A percentile compares a stretch with the other conserved stretches of the same genome.
Conservation (phyloP, 495 filamentous ascomycete genomes). For the Glarea lozoyensis region DNA sequence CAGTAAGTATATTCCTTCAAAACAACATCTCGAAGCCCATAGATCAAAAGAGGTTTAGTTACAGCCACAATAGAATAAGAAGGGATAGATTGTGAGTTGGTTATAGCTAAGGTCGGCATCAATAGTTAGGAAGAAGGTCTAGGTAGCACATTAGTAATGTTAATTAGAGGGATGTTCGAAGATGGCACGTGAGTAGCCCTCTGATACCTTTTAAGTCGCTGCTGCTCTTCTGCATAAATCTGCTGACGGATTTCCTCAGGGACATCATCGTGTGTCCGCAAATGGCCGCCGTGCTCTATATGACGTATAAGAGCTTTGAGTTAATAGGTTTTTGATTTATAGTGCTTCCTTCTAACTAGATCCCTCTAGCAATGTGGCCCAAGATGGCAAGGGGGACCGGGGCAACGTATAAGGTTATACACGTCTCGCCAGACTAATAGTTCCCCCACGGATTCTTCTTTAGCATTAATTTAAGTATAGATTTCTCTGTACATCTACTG, state of each 20-base stretch:
- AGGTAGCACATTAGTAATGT: slow-evolving; percentile 15
- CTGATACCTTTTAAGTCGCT: slow-evolving; percentile 7
- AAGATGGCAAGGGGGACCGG: slow-evolving; percentile 9
- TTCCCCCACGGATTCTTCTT: no score
- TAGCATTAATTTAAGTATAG: no score
- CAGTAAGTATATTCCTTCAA: slow-evolving; percentile 22
- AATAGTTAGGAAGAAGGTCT: slow-evolving; percentile 7
- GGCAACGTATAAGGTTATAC: slow-evolving; percentile 14
- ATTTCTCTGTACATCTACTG: no score
- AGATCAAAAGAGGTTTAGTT: slow-evolving; percentile 13
- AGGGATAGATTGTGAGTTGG: neutral
- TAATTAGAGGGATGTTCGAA: slow-evolving; percentile 12
- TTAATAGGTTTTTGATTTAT: slow-evolving; percentile 10
- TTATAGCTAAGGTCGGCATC: neutral
- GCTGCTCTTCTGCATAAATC: slow-evolving; percentile 16
- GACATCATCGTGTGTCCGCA: slow-evolving; percentile 10
- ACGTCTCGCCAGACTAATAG: slow-evolving; percentile 9
- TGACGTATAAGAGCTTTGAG: slow-evolving; percentile 10
- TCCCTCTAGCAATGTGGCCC: slow-evolving; percentile 13
- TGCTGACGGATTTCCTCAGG: slow-evolving; percentile 8
- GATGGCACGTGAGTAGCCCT: slow-evolving; percentile 1
- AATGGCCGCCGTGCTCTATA: slow-evolving; percentile 4
- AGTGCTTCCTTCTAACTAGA: slow-evolving; percentile 7
- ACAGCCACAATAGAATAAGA: neutral
- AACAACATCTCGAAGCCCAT: slow-evolving; percentile 16